phyloP scores from a whole-genome alignment of 2,329 filamentous ascomycete species.

The Venturia aucupariae region DNA sequence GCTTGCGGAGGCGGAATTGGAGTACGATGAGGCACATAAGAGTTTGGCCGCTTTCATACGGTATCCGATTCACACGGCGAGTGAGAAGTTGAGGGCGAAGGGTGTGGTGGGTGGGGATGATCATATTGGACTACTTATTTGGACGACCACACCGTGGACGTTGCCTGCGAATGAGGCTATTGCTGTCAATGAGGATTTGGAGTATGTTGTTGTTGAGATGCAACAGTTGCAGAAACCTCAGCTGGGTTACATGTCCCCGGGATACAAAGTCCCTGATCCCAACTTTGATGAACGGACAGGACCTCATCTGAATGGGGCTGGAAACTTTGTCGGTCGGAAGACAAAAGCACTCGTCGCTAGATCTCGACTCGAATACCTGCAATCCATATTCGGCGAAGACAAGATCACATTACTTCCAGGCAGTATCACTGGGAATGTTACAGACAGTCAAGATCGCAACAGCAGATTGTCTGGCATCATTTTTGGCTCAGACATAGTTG shows the following conservation, averaged over 20 bases:
- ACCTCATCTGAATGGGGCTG: background rate
- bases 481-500: conserved; percentile 8
- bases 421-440: conserved; percentile 32
- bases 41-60: conserved; percentile 70
- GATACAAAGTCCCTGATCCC: background rate
- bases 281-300: background rate
- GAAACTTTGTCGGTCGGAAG: background rate
- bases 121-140: conserved; percentile 72
- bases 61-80: conserved; percentile 54
- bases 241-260: background rate
- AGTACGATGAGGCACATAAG: conserved; percentile 67
- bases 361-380: conserved; percentile 52
- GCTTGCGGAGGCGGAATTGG: conserved; percentile 74
- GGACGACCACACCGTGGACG: conserved; percentile 98
- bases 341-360: conserved; percentile 45
- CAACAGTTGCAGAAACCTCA: background rate
- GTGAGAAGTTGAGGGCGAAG: conserved; percentile 33
- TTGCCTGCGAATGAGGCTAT: conserved; percentile 87
- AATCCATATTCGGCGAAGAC: conserved; percentile 34
- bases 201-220: conserved; percentile 51
- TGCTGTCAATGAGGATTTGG: conserved; percentile 64
- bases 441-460: conserved; percentile 38
- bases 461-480: conserved; percentile 48
- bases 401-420: conserved; percentile 56
- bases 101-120: conserved; percentile 31